Base-by-base conservation (phyloP, 192 early-diverging fungal genomes). In the Mortierella alpina region DNA sequence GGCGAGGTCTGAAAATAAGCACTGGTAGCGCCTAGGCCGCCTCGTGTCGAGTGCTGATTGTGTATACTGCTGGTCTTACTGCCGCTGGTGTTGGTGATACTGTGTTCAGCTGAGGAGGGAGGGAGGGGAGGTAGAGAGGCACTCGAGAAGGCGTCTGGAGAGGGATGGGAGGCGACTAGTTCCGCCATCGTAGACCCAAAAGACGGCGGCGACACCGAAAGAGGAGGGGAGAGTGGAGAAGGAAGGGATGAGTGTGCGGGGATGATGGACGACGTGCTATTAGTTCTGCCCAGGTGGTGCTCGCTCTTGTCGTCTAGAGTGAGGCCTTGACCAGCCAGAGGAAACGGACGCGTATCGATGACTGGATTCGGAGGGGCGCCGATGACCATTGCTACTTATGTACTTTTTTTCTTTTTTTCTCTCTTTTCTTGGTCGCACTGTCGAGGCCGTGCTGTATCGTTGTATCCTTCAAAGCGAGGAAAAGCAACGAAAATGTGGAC, bases 161-260 rank as follows among this genome's bases (percentile, higher is more conserved):
- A 13, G 31, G 59, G 64, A 52, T 41, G 44, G 10, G 56, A 44
- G 20, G 59, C 59, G 0, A 62, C 44, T 10, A 54, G 7, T 44
- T 75, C 73, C 10, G 64, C 68, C 76, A 79, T 79, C 18, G 64
- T 72, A 12, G 63, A 53, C 45, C 56, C 58, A 20, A 54, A 63
- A 62, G 76, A 72, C 6, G 69, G 58, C n/a, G 75, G 76, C 39
- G 76, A 79, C 51, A 61, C 59, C 13, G 76, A 79, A 63, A 67
- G 69, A 40, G 69, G 64, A 67, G 76, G 76, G 15, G 76, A 79
- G 69, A 79, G 76, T 40, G 76, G 76, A 11, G 76, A 79, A 44
- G 76, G 76, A 17, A 79, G 57, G 0, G 69, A 79, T 9, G 76
- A 79, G 57, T 79, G 76, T 42, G 61, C 59, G 18, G 76, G 64